A percentile compares a stretch with the other conserved stretches of the same genome.
Conservation (phyloP, 2,329 filamentous ascomycete genomes). For the Pseudogymnoascus sp. region DNA sequence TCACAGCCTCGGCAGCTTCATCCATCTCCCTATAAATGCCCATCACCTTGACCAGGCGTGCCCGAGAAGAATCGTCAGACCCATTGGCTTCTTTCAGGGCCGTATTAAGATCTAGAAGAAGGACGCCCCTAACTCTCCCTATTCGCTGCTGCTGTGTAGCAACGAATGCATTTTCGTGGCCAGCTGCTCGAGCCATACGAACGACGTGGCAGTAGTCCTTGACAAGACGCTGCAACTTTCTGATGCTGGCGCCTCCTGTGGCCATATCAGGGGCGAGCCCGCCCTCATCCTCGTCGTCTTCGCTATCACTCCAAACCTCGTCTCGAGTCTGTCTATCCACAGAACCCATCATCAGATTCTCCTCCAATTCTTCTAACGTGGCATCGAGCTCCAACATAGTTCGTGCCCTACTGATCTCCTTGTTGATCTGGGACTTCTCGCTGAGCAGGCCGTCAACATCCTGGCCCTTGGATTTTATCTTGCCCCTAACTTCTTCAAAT, state of each 20-base stretch:
- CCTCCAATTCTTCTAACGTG: slow-evolving; percentile 53
- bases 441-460: slow-evolving; percentile 54
- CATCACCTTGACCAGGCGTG: slow-evolving; percentile 44
- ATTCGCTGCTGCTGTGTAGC: slow-evolving; percentile 46
- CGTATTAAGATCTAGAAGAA: slow-evolving; percentile 56
- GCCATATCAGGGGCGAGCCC: slow-evolving; percentile 21
- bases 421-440: slow-evolving; percentile 58
- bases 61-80: slow-evolving; percentile 30
- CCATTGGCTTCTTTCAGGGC: slow-evolving; percentile 49
- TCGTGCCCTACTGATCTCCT: slow-evolving; percentile 51
- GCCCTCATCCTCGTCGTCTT: slow-evolving; percentile 31
- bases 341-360: slow-evolving; percentile 45
- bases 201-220: slow-evolving; percentile 49
- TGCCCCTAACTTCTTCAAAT: slow-evolving; percentile 61
- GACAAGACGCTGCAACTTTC: slow-evolving; percentile 43
- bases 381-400: slow-evolving; percentile 60
- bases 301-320: slow-evolving; percentile 30
- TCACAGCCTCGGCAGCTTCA: slow-evolving; percentile 49
- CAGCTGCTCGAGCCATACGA: slow-evolving; percentile 41
- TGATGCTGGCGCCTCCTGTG: slow-evolving; percentile 23
- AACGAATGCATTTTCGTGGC: slow-evolving; percentile 54
- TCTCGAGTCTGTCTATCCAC: slow-evolving; percentile 21
- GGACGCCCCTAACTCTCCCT: slow-evolving; percentile 48
- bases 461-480: slow-evolving; percentile 52
- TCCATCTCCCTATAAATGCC: slow-evolving; percentile 53